phyloP scores from a whole-genome alignment of 2,329 filamentous ascomycete genomes.

The Cytospora leucostoma region DNA sequence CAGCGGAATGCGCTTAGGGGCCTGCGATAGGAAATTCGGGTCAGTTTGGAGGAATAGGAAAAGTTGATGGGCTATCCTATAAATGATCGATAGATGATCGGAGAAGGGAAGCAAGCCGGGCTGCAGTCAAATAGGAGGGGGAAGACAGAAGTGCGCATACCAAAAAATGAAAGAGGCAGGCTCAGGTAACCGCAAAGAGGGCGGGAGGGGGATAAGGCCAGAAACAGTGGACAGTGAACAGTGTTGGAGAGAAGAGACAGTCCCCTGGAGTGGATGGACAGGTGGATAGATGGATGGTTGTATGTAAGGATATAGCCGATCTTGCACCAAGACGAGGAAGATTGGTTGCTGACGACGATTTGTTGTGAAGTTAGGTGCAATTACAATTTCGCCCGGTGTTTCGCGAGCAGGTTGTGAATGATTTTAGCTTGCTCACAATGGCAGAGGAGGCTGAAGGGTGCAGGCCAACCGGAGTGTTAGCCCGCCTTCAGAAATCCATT shows the following conservation, averaged over 20 bases:
- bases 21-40: not conserved
- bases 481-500: slow-evolving; percentile 21
- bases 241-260: not conserved
- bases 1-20: not conserved
- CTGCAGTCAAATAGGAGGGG: not conserved
- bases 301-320: not conserved
- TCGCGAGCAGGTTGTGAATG: slow-evolving; percentile 7
- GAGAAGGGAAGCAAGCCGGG: not conserved
- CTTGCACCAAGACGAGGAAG: slow-evolving; percentile 1
- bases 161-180: slow-evolving; percentile 13
- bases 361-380: not conserved
- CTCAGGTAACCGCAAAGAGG: slow-evolving; percentile 16
- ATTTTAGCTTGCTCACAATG: slow-evolving; percentile 17
- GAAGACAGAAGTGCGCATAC: not conserved
- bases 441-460: slow-evolving; percentile 26
- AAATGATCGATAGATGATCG: not conserved
- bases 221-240: not conserved
- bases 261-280: not conserved
- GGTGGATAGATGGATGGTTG: not conserved
- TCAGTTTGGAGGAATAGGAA: not conserved
- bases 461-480: slow-evolving; percentile 19
- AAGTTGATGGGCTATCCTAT: not conserved
- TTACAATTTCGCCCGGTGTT: not conserved
- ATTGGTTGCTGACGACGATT: not conserved
- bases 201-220: not conserved